Base-by-base conservation (phyloP, 257 asterid genomes). In the Coffea canephora region DNA sequence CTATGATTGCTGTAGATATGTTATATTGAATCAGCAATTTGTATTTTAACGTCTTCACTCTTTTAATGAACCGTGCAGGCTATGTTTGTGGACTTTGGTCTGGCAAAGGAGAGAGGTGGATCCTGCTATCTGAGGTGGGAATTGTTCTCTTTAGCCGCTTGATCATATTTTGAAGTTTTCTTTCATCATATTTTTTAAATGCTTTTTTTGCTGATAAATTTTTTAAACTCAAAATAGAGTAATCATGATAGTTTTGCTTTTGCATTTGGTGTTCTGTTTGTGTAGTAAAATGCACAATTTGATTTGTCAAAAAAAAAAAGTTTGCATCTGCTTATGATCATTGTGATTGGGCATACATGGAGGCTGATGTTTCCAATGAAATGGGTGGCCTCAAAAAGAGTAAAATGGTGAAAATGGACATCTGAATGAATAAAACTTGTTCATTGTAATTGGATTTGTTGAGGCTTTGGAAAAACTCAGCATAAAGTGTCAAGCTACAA, bases 81-180 rank as follows among this genome's bases (percentile, higher is more conserved):
- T 83, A 96, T 96, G 99, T 96, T 92, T 88, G 94, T 96, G 79
- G 96, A 96, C 87, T 96, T 96, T 84, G 99, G 99, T 64, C 88
- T 94, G 66, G 99, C 98, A 57, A 90, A 94, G 83, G 99, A 96
- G 75, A 90, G 97, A 85, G 96, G 89, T 83, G 99, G 99, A 85
- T 83, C 91, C 87, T 96, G 98, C 89, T 94, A 94, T 78, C 85
- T 96, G 79, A 93, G 99, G 99, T 96, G 61, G 45, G 83, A 48
- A 72, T 46, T 84, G 67, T 75, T 86, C 79, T 84, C 43, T 61
- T 46, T 62, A 46, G 61, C 52, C n/a, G 41, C 82, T n/a, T 45
- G 45, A 49, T 52, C 69, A 13, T 76, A 61, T 61, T 66, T 79
- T 57, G 41, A 31, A 64, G 55, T 46, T 48, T 45, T 19, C 78